Percentiles rank a stretch among this genome's conserved stretches.
These are phyloP conservation scores for Candida sp. DNA, from an alignment of 1,139 yeast species.

Conservation along the genomic window DNA sequence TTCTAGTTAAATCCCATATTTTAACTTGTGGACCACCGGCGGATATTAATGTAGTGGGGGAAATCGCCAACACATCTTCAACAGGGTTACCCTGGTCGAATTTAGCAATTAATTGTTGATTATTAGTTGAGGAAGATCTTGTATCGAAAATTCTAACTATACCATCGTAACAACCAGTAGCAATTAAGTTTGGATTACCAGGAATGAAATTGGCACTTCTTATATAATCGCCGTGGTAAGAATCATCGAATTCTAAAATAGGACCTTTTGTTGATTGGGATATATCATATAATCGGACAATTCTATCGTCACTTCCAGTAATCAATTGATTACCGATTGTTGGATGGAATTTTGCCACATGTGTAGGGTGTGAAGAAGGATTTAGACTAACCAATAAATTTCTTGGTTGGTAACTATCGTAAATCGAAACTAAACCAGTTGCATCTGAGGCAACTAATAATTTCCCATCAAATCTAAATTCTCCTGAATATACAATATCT, in stretches of 20 bases:
- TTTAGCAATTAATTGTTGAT: slow-evolving; percentile 31
- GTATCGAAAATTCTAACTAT: slow-evolving; percentile 83
- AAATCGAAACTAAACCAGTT: slow-evolving; percentile 79
- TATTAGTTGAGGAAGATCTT: slow-evolving; percentile 34
- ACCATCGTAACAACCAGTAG: slow-evolving; percentile 97
- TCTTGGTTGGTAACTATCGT: slow-evolving; percentile 77
- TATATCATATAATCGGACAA: slow-evolving; percentile 85
- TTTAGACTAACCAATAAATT: slow-evolving; percentile 73
- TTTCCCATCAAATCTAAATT: slow-evolving; percentile 79
- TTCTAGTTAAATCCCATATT: slow-evolving; percentile 90
- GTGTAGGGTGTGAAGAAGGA: slow-evolving; percentile 86
- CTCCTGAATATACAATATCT: slow-evolving; percentile 86
- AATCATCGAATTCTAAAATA: slow-evolving; percentile 59
- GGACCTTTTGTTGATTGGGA: slow-evolving; percentile 69
- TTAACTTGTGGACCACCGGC: slow-evolving; percentile 89
- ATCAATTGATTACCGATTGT: slow-evolving; percentile 65
- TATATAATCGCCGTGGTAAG: slow-evolving; percentile 80
- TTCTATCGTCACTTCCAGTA: slow-evolving; percentile 90
- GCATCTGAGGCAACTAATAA: slow-evolving; percentile 87
- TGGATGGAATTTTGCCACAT: slow-evolving; percentile 91
- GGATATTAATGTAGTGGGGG: slow-evolving; percentile 74
- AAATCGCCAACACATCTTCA: slow-evolving; percentile 79
- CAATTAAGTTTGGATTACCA: slow-evolving; percentile 65
- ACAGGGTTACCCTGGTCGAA: slow-evolving; percentile 58
- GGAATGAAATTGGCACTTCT: slow-evolving; percentile 82